Evolutionary conservation across 2,329 filamentous ascomycete genomes (phyloP).

Genomic region (Paramyrothecium roridum): DNA sequence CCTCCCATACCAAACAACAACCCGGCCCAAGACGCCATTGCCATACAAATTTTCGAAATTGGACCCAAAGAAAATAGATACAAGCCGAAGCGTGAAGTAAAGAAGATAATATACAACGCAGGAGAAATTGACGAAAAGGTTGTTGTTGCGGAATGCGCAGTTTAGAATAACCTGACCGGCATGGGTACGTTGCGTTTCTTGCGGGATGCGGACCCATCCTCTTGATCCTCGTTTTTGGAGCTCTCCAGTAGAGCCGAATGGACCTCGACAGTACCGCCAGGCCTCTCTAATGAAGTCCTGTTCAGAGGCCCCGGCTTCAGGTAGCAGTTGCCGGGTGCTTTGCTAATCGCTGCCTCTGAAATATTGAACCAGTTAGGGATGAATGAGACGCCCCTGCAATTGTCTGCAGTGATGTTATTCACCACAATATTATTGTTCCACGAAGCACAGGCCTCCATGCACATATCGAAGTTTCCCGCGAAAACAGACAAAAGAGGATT

Average conservation of each 20-base stretch:
- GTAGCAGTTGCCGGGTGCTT: conserved; percentile 2
- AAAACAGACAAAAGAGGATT: neutral
- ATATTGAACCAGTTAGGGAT: neutral
- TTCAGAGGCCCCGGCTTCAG: conserved; percentile 2
- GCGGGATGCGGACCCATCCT: no score
- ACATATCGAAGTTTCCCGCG: neutral
- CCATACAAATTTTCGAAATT: no score
- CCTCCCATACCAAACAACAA: no score
- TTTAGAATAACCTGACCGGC: no score
- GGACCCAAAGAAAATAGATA: no score
- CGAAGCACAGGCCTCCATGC: neutral
- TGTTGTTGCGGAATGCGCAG: no score
- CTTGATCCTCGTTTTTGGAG: neutral
- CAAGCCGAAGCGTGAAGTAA: no score
- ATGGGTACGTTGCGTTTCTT: no score
- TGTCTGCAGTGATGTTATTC: neutral
- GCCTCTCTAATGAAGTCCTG: neutral
- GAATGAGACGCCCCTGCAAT: neutral
- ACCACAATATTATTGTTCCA: neutral
- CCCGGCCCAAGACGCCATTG: no score
- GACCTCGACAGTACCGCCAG: neutral
- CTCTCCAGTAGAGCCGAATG: conserved; percentile 1
- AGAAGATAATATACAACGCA: no score
- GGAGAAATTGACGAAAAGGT: no score
- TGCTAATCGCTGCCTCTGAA: neutral